Evolutionary conservation across 1,284 basidiomycete genomes (phyloP), one percentile per base, ranked within the genome.

Genomic region (Mycosarcoma maydis): DNA sequence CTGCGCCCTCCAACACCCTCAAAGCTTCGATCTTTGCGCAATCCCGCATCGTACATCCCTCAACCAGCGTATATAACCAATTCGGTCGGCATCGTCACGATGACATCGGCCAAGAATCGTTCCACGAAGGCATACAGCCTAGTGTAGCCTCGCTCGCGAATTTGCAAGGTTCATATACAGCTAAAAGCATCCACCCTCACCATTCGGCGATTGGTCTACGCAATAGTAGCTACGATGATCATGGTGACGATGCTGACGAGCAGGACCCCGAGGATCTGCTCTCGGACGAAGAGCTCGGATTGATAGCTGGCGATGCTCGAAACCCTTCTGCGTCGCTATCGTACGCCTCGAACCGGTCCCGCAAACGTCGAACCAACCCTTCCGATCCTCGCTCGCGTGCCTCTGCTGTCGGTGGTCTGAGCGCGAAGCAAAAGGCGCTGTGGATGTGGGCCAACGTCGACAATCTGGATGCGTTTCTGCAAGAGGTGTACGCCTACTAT

Each of bases 401-500:
- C 20, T 61, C 59, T 4, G 56, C 55, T 0, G 46, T 69, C 3
- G 65, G 62, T 1, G 64, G 74, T 8, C 54, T 75, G 17, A 59
- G 42, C 19, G 54, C 55, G 7, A 70, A 66, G 52, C 69, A 76
- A 34, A 75, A 65, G 70, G 95, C 95, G 0, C 82, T 98, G 38
- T 99, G 96, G 96, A 90, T 92, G 67, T 99, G 96, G 96, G 92
- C 96, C 62, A 99, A 98, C 80, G 92, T 98, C 8, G 92, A 92
- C 78, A 95, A 98, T 80, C 86, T 98, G 34, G 95, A 99, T 78
- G 89, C 88, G 7, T 98, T 96, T 82, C 83, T 99, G 27, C 92
- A 95, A 84, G 92, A 97, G 75, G 92, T 92, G 36, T 98, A 99
- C 82, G 86, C 87, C 46, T 98, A 98, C 82, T 99, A 98, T 80